Evolutionary conservation across 1,284 basidiomycete genomes (phyloP), one percentile per base, ranked within the genome.

Genomic region (Puccinia triticina): DNA sequence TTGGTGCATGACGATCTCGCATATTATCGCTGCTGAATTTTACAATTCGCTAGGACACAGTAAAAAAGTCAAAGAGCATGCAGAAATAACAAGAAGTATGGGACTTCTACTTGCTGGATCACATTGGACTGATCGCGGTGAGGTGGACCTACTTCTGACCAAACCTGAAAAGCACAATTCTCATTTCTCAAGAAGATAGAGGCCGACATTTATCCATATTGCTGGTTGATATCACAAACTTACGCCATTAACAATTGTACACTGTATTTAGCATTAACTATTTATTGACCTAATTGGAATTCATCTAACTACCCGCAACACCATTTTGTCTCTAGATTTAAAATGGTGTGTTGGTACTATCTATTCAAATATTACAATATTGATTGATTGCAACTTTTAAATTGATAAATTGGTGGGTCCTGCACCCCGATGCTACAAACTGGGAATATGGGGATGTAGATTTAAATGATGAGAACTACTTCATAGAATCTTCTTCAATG

Each of bases 401-500:
- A n/a, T n/a, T n/a, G n/a, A n/a, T n/a, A n/a, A n/a, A n/a, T n/a
- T n/a, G n/a, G n/a, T n/a, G n/a, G n/a, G n/a, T n/a, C n/a, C n/a
- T n/a, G n/a, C n/a, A n/a, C n/a, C n/a, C n/a, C n/a, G n/a, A n/a
- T n/a, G n/a, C n/a, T 50, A 50, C 48, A 50, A 18, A 50, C 18
- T 50, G 48, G 11, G 18, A 50, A 43, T 7, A 26, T 61, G 14
- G n/a, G 16, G 59, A 61, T 61, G 29, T 61, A 37, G 64, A 61
- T 29, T 2, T 14, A 66, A 66, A 66, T 43, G 32, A 37, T 37
- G 32, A 43, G 32, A 32, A 21, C 50, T 50, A 72, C 1, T 29
- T 48, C 21, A 23, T 21, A 48, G 73, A 43, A 26, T 80, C 53
- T 29, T 55, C 66, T 64, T 80, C 78, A 43, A 80, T 73, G n/a